A percentile compares a stretch with the other conserved stretches of the same genome.
Evolutionary conservation across 2,329 filamentous ascomycete species (phyloP).

Genomic region (Periglandula ipomoeae): DNA sequence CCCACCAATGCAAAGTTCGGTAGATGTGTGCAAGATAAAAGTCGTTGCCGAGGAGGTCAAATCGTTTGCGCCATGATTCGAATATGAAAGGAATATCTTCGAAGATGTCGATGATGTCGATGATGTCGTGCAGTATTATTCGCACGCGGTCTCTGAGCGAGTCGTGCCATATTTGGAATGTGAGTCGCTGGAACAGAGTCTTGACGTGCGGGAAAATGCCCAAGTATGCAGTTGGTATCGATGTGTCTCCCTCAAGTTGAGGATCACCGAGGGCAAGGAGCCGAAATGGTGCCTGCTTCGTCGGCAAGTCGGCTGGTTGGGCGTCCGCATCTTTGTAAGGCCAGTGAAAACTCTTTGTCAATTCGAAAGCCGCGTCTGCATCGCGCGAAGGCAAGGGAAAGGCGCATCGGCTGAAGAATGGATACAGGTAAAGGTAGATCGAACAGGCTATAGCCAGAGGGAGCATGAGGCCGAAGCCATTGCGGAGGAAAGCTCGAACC

Average conservation of each 20-base stretch:
- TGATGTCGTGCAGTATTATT: conserved; percentile 45
- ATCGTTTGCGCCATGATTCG: conserved; percentile 61
- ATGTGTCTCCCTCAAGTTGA: conserved; percentile 86
- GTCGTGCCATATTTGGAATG: conserved; percentile 34
- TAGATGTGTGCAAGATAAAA: conserved; percentile 92
- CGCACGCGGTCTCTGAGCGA: conserved; percentile 44
- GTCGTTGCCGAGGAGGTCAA: conserved; percentile 92
- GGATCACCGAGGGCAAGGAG: conserved; percentile 85
- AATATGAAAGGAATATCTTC: conserved; percentile 62
- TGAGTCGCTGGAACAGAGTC: conserved; percentile 36
- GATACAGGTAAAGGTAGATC: conserved; percentile 80
- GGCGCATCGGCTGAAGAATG: conserved; percentile 67
- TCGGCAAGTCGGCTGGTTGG: conserved; percentile 14
- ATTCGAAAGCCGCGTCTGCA: conserved; percentile 23
- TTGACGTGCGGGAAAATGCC: conserved; percentile 45
- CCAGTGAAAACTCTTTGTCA: conserved; percentile 33
- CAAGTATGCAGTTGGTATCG: conserved; percentile 54
- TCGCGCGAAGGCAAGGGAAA: conserved; percentile 54
- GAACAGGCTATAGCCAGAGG: conserved; percentile 63
- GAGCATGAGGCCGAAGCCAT: conserved; percentile 41
- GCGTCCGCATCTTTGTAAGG: conserved; percentile 19
- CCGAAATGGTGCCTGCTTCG: conserved; percentile 61
- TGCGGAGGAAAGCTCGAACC: conserved; percentile 43
- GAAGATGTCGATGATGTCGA: conserved; percentile 53
- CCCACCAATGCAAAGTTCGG: conserved; percentile 74